Evolutionary conservation across 805 yeast genomes (phyloP), one percentile per base, ranked within the genome.

Genomic region (Candida broadrunensis): DNA sequence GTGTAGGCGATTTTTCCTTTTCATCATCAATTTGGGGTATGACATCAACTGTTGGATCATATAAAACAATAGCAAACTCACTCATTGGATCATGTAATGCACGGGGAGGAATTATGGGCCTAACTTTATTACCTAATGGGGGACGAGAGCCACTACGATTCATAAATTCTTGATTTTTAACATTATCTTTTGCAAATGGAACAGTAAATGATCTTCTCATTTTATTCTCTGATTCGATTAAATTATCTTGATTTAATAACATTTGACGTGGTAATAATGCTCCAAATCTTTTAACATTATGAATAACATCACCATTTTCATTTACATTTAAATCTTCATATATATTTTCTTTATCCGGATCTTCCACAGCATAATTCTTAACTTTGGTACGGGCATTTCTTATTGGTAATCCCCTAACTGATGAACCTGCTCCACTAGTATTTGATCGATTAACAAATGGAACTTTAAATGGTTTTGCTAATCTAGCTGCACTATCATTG

Each of bases 71-170:
- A 2, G 99, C 97, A 53, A 87, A 82, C 58, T 93, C 97, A 45
- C 84, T 89, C 33, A 83, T 74, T 0, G 99, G 99, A 63, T 93
- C 99, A 58, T 91, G 95, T n/a, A 93, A 70, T 1, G 99, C 95
- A 43, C 89, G 68, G 3, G 98, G 96, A n/a, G 87, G 85, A 39
- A 87, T 63, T 1, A 78, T 70, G 2, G 80, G 75, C 46, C 80
- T 78, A 29, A 84, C 77, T 46, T 84, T 78, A 43, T 89, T 88
- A 0, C 99, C 99, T 44, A 91, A 68, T 0, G 95, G 86, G 0
- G 95, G 87, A 0, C 96, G 90, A 1, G 89, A 75, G 36, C 71
- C 62, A n/a, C n/a, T n/a, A 36, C 49, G 54, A 43, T 33, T 46
- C 19, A 52, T 48, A 36, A 58, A 55, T 33, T 59, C 65, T 33